A percentile compares a stretch with the other conserved stretches of the same genome.
phyloP scores from a whole-genome alignment of 306 rosid species.

The Casuarina equisetifolia region DNA sequence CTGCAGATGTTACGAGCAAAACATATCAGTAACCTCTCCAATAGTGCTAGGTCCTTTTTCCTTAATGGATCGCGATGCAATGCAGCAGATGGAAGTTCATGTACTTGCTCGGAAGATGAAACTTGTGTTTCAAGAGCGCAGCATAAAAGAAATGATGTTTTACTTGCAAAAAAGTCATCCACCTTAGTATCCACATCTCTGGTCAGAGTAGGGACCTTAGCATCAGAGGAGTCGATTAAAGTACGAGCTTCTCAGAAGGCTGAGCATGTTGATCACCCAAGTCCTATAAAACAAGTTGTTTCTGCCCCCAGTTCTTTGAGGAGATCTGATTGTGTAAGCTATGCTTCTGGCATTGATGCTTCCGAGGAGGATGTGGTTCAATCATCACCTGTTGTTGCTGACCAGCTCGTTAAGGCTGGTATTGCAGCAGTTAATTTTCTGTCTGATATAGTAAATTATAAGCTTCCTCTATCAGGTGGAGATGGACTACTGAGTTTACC shows the following conservation, averaged over 20 bases:
- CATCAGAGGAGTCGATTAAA: constrained; percentile 43
- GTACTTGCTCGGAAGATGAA: constrained; percentile 83
- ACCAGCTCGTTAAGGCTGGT: constrained; percentile 76
- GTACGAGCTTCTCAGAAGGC: constrained; percentile 41
- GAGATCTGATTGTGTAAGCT: constrained; percentile 50
- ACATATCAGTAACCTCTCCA: constrained; percentile 71
- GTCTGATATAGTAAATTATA: constrained; percentile 61
- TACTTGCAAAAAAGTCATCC: constrained; percentile 49
- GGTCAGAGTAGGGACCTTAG: constrained; percentile 42
- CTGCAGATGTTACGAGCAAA: constrained; percentile 76
- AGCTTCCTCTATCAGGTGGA: constrained; percentile 66
- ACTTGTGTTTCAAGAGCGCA: constrained; percentile 59
- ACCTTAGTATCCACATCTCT: constrained; percentile 44
- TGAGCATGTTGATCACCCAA: constrained; percentile 35
- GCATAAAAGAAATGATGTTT: constrained; percentile 42
- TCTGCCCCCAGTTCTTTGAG: constrained; percentile 38
- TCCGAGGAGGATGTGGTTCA: constrained; percentile 34
- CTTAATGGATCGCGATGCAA: constrained; percentile 69
- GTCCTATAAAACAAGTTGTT: constrained; percentile 34
- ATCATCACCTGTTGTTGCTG: constrained; percentile 44
- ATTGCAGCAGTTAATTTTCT: constrained; percentile 77
- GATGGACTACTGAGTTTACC: constrained; percentile 54
- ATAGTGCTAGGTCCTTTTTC: constrained; percentile 74
- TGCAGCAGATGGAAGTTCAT: constrained; percentile 70
- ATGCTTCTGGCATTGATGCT: constrained; percentile 45